Conservation (phyloP, 768 basidiomycete genomes). For the Pluteus cervinus region DNA sequence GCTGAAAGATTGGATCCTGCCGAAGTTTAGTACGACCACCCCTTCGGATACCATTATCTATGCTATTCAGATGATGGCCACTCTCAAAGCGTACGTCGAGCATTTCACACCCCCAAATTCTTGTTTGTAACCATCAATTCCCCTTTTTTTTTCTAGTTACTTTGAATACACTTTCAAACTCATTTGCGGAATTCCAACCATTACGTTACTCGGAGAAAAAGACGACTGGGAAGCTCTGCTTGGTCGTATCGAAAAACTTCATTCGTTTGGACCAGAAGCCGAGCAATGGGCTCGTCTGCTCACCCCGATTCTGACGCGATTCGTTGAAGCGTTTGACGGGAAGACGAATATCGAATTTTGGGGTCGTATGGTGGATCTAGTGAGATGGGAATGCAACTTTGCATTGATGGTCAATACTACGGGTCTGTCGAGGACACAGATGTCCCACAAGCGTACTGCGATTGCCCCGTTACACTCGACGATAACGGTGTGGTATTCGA, state of each 20-base stretch:
- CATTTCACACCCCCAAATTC: too few relatives aligned
- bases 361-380: too few relatives aligned
- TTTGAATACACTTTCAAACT: constrained; percentile 20
- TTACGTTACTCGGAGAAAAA: constrained; percentile 27
- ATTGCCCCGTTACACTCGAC: constrained; percentile 1
- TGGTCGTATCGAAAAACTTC: constrained; percentile 23
- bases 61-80: constrained; percentile 28
- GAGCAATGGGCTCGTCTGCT: constrained; percentile 27
- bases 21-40: constrained; percentile 30
- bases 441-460: background rate
- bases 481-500: constrained; percentile 2
- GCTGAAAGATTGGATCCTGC: constrained; percentile 26
- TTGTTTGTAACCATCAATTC: too few relatives aligned
- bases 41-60: constrained; percentile 18
- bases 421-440: background rate
- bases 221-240: constrained; percentile 26
- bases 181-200: constrained; percentile 26
- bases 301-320: constrained; percentile 24
- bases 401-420: too few relatives aligned
- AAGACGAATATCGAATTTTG: constrained; percentile 25
- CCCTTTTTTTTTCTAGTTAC: too few relatives aligned
- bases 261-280: constrained; percentile 22
- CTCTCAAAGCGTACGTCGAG: constrained; percentile 20
- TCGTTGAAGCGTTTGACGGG: constrained; percentile 21
- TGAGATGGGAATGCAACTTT: too few relatives aligned